Conservation (phyloP, 768 basidiomycete species). For the Termitomyces heimii region DNA sequence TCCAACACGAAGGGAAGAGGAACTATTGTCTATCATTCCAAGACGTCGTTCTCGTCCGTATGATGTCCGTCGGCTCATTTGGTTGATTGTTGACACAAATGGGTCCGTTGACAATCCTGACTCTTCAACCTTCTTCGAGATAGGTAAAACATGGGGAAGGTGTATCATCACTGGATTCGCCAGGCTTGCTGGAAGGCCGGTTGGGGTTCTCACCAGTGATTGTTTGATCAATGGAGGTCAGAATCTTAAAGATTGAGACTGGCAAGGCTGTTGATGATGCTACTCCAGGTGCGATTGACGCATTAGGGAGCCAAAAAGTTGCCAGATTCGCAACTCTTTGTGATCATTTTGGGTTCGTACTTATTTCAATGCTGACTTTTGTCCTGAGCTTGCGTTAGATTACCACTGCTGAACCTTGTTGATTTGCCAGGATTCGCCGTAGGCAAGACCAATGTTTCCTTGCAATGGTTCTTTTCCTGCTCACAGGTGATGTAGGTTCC, state of each 20-base stretch:
- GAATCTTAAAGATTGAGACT: neutral
- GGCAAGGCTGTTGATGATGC: neutral
- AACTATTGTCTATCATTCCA: slow-evolving; percentile 29
- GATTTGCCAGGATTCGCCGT: slow-evolving; percentile 36
- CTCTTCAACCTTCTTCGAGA: slow-evolving; percentile 28
- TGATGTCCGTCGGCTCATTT: slow-evolving; percentile 29
- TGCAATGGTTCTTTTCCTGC: neutral
- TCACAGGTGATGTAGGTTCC: neutral
- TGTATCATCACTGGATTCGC: slow-evolving; percentile 34
- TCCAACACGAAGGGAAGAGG: slow-evolving; percentile 26
- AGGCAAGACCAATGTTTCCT: slow-evolving; percentile 14
- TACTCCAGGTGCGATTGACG: slow-evolving; percentile 30
- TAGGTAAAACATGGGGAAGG: slow-evolving; percentile 30
- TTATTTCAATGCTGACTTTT: neutral
- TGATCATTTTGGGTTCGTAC: slow-evolving; percentile 31
- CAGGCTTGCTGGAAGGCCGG: slow-evolving; percentile 26
- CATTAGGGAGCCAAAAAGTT: slow-evolving; percentile 33
- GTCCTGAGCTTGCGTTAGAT: slow-evolving; percentile 11
- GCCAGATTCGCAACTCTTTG: slow-evolving; percentile 31
- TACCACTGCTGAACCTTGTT: slow-evolving; percentile 34
- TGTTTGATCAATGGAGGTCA: slow-evolving; percentile 32
- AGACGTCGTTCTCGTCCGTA: slow-evolving; percentile 28
- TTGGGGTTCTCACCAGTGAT: slow-evolving; percentile 32
- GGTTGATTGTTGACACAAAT: slow-evolving; percentile 24
- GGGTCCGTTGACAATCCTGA: slow-evolving; percentile 7